phyloP scores from a whole-genome alignment of 192 early-diverging fungal species.

The Entomortierella lignicola region DNA sequence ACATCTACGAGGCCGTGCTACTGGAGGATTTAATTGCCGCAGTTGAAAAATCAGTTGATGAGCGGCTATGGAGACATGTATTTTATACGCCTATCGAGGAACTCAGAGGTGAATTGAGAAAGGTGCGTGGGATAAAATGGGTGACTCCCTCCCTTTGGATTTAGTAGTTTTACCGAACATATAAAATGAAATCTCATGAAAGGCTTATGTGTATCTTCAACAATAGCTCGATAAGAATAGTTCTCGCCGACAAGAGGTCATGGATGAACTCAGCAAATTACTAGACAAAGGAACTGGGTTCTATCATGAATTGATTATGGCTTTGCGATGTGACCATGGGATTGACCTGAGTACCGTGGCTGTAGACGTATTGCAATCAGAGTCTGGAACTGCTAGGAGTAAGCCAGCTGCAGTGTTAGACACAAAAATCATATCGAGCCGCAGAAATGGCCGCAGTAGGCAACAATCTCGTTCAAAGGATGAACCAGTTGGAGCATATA shows the following conservation, averaged over 20 bases:
- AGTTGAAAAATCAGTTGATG: slow-evolving; percentile 62
- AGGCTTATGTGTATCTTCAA: not conserved
- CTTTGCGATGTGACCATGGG: slow-evolving; percentile 57
- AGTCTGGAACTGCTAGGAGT: slow-evolving; percentile 7
- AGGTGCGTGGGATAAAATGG: slow-evolving; percentile 42
- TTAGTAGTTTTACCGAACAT: not conserved
- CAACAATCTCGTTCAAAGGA: slow-evolving; percentile 37
- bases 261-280: slow-evolving; percentile 56
- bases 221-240: slow-evolving; percentile 47
- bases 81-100: slow-evolving; percentile 68
- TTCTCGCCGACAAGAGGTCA: slow-evolving; percentile 36
- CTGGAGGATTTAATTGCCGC: slow-evolving; percentile 60
- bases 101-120: slow-evolving; percentile 58
- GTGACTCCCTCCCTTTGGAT: too few relatives aligned
- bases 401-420: not conserved
- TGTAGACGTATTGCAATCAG: slow-evolving; percentile 40
- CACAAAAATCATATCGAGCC: slow-evolving; percentile 8
- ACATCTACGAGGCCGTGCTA: slow-evolving; percentile 59
- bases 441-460: slow-evolving; percentile 17
- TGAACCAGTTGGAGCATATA: slow-evolving; percentile 1
- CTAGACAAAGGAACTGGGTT: slow-evolving; percentile 65
- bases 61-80: slow-evolving; percentile 67
- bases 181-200: not conserved
- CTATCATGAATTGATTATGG: slow-evolving; percentile 63
- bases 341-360: slow-evolving; percentile 63